Evolutionary conservation across 1,284 basidiomycete genomes (phyloP), one percentile per base, ranked within the genome.

Genomic region (Naganishia cerealis): DNA sequence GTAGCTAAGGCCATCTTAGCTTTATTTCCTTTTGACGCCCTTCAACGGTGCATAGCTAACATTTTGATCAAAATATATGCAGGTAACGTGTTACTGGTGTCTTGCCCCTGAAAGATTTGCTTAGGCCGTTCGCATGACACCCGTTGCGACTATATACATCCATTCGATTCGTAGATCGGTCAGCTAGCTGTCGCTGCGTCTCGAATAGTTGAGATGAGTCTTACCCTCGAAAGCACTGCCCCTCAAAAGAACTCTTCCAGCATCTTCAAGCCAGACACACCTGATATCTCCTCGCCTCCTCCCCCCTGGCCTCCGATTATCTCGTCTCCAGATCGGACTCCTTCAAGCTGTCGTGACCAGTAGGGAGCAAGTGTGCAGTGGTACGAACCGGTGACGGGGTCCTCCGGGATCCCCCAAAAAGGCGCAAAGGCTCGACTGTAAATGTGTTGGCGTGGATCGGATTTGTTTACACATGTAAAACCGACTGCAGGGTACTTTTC

Each of bases 311-410:
- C 84, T 6, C 82, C 84, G 39, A 73, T 71, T 54, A 84, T 75
- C 70, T 81, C 75, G 26, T 68, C 62, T 24, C 59, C 54, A 33
- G 58, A 13, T 16, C 39, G 6, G 21, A 52, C 46, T 24, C 67
- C 74, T 0, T 74, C 75, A 0, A 81, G 75, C 67, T 83, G 82
- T 21, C 71, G 71, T 29, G 80, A 78, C 84, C 85, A 87, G 71
- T 86, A 86, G 0, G 85, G 85, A 1, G 76, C 80, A 48, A 86
- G 74, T 33, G 85, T 66, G 59, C 83, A 83, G 72, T 87, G 86
- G 0, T 86, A 85, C 18, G 83, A 84, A 7, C 85, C 87, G 69
- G 86, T 87, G 15, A 87, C 86, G 15, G 82, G 83, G 72, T 87
- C 87, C 74, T 87, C 86, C 1, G 77, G 76, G 0, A 82, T 59